Conservation (phyloP, 1,284 basidiomycete species). For the Sporisorium iseilematis-ciliati region DNA sequence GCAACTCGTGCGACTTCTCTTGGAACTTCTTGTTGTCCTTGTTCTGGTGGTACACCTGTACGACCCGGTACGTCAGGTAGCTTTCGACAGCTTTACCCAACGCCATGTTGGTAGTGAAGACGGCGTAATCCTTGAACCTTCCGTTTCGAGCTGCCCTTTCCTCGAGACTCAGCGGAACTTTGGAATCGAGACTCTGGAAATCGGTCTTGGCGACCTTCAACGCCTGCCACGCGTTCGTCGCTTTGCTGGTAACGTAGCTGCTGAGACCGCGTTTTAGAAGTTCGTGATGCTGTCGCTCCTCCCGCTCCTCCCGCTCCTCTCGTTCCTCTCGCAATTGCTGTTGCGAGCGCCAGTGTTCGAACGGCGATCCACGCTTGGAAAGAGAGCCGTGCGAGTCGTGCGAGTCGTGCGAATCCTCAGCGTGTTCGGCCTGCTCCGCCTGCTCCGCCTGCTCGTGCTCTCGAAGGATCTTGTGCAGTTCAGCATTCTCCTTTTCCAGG, state of each 20-base stretch:
- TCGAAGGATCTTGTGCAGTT: not conserved
- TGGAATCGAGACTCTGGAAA: constrained; percentile 10
- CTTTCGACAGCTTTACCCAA: not conserved
- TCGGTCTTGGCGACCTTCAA: constrained; percentile 1
- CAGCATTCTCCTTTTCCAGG: not conserved
- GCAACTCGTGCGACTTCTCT: constrained; percentile 1
- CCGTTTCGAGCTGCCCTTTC: constrained; percentile 7
- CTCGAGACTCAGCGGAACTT: not conserved
- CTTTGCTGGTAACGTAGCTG: too few species aligned
- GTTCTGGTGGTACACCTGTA: not conserved
- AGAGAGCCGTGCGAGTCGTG: not conserved
- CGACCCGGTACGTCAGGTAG: not conserved
- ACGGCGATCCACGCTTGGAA: not conserved
- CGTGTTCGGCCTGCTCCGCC: too few species aligned
- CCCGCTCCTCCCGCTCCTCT: too few species aligned
- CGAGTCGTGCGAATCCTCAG: not conserved
- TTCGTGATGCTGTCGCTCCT: too few species aligned
- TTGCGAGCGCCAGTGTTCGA: too few species aligned
- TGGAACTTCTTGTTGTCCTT: constrained; percentile 4
- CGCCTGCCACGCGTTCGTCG: too few species aligned
- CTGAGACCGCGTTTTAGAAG: too few species aligned
- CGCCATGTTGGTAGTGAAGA: not conserved
- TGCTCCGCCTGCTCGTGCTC: not conserved
- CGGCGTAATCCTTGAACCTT: constrained; percentile 2
- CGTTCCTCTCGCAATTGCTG: too few species aligned